A percentile compares a stretch with the other conserved stretches of the same genome.
Evolutionary conservation across 139 green algal species (phyloP).

Genomic region (Chlorella sp.): DNA sequence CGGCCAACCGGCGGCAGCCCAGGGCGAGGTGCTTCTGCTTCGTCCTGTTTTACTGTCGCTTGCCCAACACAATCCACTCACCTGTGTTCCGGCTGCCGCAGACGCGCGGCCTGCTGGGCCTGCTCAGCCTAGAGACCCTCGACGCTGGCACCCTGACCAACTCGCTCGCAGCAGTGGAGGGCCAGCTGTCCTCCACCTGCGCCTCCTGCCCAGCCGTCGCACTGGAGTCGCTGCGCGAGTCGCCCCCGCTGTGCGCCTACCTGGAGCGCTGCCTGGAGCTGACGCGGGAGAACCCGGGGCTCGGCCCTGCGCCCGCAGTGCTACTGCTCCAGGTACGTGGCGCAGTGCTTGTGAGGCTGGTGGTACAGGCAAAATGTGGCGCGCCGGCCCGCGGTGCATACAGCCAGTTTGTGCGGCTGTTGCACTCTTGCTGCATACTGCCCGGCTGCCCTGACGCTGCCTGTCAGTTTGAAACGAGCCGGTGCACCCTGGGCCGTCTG

Average conservation of each 20-base stretch:
- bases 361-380: no score
- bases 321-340: slow-evolving; percentile 21
- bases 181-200: slow-evolving; percentile 8
- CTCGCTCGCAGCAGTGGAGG: slow-evolving; percentile 17
- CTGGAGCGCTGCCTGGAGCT: slow-evolving; percentile 31
- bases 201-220: slow-evolving; percentile 4
- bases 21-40: no score
- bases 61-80: background rate
- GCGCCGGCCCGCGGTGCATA: no score
- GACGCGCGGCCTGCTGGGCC: slow-evolving; percentile 4
- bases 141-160: background rate
- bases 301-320: slow-evolving; percentile 14
- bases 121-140: background rate
- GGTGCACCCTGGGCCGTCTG: no score
- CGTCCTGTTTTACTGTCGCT: background rate
- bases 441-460: background rate
- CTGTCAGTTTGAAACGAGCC: no score
- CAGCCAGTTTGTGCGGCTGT: background rate
- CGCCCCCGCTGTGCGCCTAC: background rate
- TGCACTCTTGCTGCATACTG: no score
- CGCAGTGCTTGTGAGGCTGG: background rate
- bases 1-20: no score
- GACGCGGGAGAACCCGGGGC: background rate
- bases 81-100: background rate
- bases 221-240: no score